Base-by-base conservation (phyloP, 495 filamentous ascomycete species). In the Hypoxylon fuscum region DNA sequence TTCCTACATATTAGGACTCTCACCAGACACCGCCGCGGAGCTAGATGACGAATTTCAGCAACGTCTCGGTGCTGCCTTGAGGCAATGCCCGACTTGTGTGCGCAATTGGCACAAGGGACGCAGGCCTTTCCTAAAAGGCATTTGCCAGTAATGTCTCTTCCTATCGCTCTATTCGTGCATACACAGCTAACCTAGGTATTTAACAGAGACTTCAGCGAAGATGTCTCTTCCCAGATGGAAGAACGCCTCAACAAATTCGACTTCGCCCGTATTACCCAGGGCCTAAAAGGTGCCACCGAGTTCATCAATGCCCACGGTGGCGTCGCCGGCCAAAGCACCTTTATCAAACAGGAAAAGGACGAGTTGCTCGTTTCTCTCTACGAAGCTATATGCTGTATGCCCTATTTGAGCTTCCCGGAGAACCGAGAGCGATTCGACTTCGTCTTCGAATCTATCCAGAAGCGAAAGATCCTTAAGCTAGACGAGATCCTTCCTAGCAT, bases 101-200 rank as follows among this genome's bases (percentile, higher is more conserved):
- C 84, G 85, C 32, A 84, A 87, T 35, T 97, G 93, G 76, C 91
- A 97, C 75, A 88, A 84, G 42, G 83, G 83, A 15, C 87, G 88
- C 68, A 80, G 82, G 55, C 79, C 77, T 62, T 81, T 90, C 59
- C 76, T 88, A 57, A 81, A 87, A 37, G 76, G 82, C 20, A 76
- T 94, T 14, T 79, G 82, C 66, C 78, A 82, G 78, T 81, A 68
- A 72, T 71, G 66, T 5, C 48, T 54, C 31, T 35, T 4, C 9
- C 17, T 27, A 0, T 46, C 8, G 8, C 17, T 21, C 20, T 52
- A 14, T 14, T 50, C n/a, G 3, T 34, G 68, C 62, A 77, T n/a
- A n/a, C 7, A 68, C 62, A 14, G 82, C 87, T 59, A 20, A 65
- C 31, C 17, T 38, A 21, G 14, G n/a, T n/a, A n/a, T n/a, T 7